A percentile compares a stretch with the other conserved stretches of the same genome.
phyloP scores from a whole-genome alignment of 169 alveolate species.

The Perkinsus marinus region DNA sequence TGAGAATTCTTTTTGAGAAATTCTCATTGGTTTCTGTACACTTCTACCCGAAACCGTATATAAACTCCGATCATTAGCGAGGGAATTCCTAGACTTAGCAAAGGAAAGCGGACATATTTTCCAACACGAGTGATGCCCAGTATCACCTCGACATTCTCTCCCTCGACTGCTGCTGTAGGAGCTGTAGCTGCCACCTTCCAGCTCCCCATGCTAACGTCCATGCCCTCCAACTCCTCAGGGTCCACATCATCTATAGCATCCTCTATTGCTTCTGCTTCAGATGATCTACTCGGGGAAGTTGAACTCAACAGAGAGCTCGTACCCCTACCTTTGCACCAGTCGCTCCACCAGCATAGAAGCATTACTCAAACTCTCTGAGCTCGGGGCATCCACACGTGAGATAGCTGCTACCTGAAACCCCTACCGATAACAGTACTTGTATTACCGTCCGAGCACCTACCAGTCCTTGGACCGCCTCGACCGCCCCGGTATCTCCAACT shows the following conservation, averaged over 20 bases:
- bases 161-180: background rate
- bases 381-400: background rate
- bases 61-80: too few species aligned
- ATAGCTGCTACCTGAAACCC: background rate
- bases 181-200: background rate
- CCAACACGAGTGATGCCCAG: background rate
- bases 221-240: background rate
- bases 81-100: too few species aligned
- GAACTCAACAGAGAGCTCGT: background rate
- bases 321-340: background rate
- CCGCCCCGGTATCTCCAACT: background rate
- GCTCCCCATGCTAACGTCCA: background rate
- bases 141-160: background rate
- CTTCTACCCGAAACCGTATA: too few species aligned
- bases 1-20: too few species aligned
- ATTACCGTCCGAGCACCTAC: background rate
- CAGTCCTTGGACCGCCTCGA: background rate
- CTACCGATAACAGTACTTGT: too few species aligned
- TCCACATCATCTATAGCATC: background rate
- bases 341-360: background rate
- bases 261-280: background rate
- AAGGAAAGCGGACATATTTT: background rate
- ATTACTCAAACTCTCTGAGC: background rate
- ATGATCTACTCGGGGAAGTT: background rate
- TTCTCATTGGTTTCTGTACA: too few species aligned